A percentile compares a stretch with the other conserved stretches of the same genome.
Evolutionary conservation across 352 stramenopile genomes (phyloP).

Genomic region (Globisporangium okanoganense): DNA sequence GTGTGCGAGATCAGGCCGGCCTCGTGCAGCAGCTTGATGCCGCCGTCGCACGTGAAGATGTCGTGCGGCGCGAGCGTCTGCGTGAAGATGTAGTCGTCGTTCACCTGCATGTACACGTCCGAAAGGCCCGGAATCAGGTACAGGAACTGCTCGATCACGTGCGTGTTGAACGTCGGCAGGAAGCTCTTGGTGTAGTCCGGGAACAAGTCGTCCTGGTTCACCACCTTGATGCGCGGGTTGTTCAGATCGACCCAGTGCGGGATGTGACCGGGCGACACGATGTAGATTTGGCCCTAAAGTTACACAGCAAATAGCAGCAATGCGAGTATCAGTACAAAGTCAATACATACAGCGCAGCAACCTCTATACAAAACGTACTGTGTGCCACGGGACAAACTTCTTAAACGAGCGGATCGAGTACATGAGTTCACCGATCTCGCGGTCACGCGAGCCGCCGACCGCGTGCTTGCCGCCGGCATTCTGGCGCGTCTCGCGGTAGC

Average conservation of each 20-base stretch:
- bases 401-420: slow-evolving; percentile 84
- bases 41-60: slow-evolving; percentile 86
- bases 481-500: slow-evolving; percentile 70
- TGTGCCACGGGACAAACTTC: slow-evolving; percentile 84
- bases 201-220: slow-evolving; percentile 87
- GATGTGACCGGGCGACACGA: slow-evolving; percentile 80
- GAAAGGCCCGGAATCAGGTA: slow-evolving; percentile 84
- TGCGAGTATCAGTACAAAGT: not conserved
- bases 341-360: not conserved
- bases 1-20: slow-evolving; percentile 70
- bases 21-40: slow-evolving; percentile 80
- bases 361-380: slow-evolving; percentile 15
- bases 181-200: slow-evolving; percentile 76
- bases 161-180: slow-evolving; percentile 85
- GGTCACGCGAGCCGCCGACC: slow-evolving; percentile 74
- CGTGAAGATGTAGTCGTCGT: slow-evolving; percentile 89
- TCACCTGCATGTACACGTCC: slow-evolving; percentile 89
- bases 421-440: slow-evolving; percentile 86
- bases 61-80: slow-evolving; percentile 77
- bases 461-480: slow-evolving; percentile 65
- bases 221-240: slow-evolving; percentile 80
- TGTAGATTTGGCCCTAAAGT: slow-evolving; percentile 69
- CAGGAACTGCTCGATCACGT: slow-evolving; percentile 89
- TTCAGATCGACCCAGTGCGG: slow-evolving; percentile 78
- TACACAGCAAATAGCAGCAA: not conserved